A percentile compares a stretch with the other conserved stretches of the same genome.
Evolutionary conservation across 139 green algal species (phyloP).

Genomic region (Coelastrella sp.): DNA sequence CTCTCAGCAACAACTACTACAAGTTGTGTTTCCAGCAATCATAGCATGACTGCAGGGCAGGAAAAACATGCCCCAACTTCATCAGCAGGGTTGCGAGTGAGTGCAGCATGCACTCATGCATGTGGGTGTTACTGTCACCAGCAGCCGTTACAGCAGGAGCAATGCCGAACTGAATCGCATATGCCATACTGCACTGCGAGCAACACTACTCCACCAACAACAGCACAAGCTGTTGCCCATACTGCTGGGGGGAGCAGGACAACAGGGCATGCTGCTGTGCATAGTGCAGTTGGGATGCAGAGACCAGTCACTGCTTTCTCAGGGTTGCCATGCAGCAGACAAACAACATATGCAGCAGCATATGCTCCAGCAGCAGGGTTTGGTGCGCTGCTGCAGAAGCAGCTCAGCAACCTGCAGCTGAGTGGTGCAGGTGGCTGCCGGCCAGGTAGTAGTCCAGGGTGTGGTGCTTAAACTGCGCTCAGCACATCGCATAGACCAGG

Average conservation of each 20-base stretch:
- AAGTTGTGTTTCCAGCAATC: too few relatives aligned
- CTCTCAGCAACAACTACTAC: background rate
- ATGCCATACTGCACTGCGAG: background rate
- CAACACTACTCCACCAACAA: background rate
- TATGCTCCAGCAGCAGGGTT: background rate
- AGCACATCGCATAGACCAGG: too few relatives aligned
- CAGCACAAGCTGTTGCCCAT: background rate
- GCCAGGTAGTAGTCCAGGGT: background rate
- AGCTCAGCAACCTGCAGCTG: background rate
- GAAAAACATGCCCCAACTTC: too few relatives aligned
- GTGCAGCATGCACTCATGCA: background rate
- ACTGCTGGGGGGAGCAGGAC: background rate
- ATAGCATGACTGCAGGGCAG: too few relatives aligned
- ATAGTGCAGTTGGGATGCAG: background rate
- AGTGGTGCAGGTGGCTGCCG: background rate
- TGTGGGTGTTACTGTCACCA: background rate
- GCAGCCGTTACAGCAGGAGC: too few relatives aligned
- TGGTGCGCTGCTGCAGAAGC: background rate
- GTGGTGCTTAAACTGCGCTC: too few relatives aligned
- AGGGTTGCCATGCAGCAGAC: background rate
- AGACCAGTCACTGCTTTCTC: background rate
- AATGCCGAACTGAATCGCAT: background rate
- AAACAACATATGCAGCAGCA: background rate
- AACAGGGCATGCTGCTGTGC: background rate
- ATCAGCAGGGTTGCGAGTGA: too few relatives aligned